Evolutionary conservation across 2,329 filamentous ascomycete species (phyloP), one percentile per base, ranked within the genome.

Genomic region (Xylariaceae sp.): DNA sequence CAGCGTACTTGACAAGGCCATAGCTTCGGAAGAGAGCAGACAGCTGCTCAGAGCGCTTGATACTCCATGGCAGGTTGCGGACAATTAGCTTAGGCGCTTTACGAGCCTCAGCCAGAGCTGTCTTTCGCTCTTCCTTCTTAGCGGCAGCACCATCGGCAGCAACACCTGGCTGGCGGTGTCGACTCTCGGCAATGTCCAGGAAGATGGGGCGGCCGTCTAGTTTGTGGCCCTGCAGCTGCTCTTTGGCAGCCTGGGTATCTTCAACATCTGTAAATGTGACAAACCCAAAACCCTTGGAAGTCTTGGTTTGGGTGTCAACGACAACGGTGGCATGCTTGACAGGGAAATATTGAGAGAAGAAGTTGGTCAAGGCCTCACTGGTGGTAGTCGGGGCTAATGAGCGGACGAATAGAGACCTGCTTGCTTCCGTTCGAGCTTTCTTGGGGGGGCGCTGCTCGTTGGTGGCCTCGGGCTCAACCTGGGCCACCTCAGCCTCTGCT

Each of bases 291-390:
- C 94, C 93, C 67, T 90, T 88, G 13, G 90, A 97, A 61, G 86
- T 77, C 66, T 96, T 96, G 2, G 92, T 96, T 59, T 85, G 79
- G 14, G 88, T 84, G 68, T 99, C 93, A 51, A 87, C 75, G 38
- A 99, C 91, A 5, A 96, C 91, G n/a, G 88, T 89, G 47, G 94
- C 93, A 71, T 97, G 93, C 72, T 97, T 97, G 68, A 99, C 83
- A 7, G 95, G 92, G 64, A 90, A 97, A 54, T 91, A 88, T 69
- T 97, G 84, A 6, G 94, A 97, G 73, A 99, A 99, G 71, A 92
- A 87, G 53, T 90, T 86, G 53, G 91, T 89, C 57, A 99, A 79
- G 48, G 80, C 80, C 65, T 97, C 91, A 67, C 83, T 89, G 33
- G 92, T 97, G 36, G 87, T 86, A 19, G 79, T 81, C 18, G 86